Evolutionary conservation across 2,329 filamentous ascomycete species (phyloP).

Genomic region (Cladobotryum protrusum): DNA sequence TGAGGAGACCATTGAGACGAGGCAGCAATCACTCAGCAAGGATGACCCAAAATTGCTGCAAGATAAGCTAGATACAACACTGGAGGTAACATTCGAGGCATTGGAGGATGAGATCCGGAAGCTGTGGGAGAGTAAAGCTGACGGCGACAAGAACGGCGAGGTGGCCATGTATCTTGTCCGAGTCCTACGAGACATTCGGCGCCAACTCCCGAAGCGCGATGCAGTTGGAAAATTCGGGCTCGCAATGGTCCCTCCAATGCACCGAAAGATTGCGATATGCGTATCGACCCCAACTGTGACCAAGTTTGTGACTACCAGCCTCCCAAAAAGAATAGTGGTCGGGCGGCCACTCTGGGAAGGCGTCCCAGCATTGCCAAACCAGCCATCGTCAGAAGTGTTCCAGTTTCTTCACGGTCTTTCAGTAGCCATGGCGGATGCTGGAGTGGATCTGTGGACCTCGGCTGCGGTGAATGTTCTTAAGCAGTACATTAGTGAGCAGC

Average conservation of each 20-base stretch:
- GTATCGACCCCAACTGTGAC: constrained; percentile 46
- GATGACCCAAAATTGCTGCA: constrained; percentile 63
- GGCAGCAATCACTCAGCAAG: constrained; percentile 61
- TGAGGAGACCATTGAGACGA: constrained; percentile 60
- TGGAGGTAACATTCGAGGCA: constrained; percentile 50
- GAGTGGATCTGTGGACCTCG: constrained; percentile 76
- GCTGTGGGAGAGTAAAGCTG: constrained; percentile 43
- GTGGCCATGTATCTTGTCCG: constrained; percentile 65
- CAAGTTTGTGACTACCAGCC: constrained; percentile 36
- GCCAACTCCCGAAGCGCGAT: constrained; percentile 52
- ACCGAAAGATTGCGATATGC: constrained; percentile 51
- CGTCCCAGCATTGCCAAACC: constrained; percentile 64
- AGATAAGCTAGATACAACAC: constrained; percentile 49
- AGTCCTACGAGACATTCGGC: constrained; percentile 66
- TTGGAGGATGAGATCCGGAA: constrained; percentile 50
- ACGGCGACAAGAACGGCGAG: constrained; percentile 42
- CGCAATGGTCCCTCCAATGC: constrained; percentile 56
- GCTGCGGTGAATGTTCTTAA: constrained; percentile 60
- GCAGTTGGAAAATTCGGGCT: constrained; percentile 51
- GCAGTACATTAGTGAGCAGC: constrained; percentile 40
- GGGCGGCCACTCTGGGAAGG: constrained; percentile 76
- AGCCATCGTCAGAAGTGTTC: constrained; percentile 71
- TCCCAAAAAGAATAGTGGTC: constrained; percentile 44
- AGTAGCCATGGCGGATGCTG: constrained; percentile 60
- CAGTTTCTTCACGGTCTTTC: constrained; percentile 62